A percentile compares a stretch with the other conserved stretches of the same genome.
Conservation (phyloP, 2,329 filamentous ascomycete species). For the Xylariaceae sp. region DNA sequence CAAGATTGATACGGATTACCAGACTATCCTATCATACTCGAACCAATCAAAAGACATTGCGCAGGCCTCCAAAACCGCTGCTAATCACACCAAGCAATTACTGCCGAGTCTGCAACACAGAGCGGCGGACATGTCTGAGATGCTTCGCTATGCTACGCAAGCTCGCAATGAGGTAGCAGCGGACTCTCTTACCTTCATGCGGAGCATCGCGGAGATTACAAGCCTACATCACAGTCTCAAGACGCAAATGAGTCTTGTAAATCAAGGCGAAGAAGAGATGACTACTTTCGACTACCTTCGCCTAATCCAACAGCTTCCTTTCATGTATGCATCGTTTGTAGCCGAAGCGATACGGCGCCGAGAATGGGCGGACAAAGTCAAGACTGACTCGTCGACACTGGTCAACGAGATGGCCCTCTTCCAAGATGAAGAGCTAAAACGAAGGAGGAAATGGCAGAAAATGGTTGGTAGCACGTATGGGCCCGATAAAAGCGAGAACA, state of each 20-base stretch:
- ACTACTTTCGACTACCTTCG: constrained; percentile 78
- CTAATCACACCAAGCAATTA: constrained; percentile 58
- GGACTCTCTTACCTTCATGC: constrained; percentile 71
- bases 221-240: constrained; percentile 69
- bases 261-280: constrained; percentile 69
- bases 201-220: constrained; percentile 75
- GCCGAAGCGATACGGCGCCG: constrained; percentile 80
- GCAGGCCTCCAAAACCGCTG: constrained; percentile 60
- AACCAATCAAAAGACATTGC: constrained; percentile 57
- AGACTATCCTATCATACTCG: constrained; percentile 66
- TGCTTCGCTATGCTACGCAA: constrained; percentile 55
- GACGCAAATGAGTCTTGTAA: constrained; percentile 65
- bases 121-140: constrained; percentile 56
- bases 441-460: constrained; percentile 87
- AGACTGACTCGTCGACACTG: constrained; percentile 76
- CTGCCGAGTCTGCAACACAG: constrained; percentile 55
- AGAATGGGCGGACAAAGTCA: constrained; percentile 91
- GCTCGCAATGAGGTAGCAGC: constrained; percentile 64
- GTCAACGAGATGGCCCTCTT: constrained; percentile 91
- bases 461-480: constrained; percentile 72
- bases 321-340: constrained; percentile 84
- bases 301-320: constrained; percentile 76
- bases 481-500: constrained; percentile 60
- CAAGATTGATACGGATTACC: constrained; percentile 84
- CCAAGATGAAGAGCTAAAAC: constrained; percentile 86